A percentile compares a stretch with the other conserved stretches of the same genome.
Evolutionary conservation across 305 asterid species (phyloP).

Genomic region (Fraxinus ornus): DNA sequence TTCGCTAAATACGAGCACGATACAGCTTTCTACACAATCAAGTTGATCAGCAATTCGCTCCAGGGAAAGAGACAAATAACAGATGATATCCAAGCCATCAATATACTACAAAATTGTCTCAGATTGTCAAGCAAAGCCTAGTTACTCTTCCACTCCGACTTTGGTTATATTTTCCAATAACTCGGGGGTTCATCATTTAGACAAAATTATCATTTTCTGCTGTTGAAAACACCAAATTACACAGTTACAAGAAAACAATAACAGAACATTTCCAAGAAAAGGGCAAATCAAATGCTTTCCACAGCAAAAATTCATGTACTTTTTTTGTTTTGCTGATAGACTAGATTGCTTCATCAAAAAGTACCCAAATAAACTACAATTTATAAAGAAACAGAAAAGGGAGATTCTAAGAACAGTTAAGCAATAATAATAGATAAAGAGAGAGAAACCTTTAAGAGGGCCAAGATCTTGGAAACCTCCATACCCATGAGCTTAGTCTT

Average conservation of each 20-base stretch:
- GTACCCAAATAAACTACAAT: slow-evolving; percentile 5
- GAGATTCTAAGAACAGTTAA: background rate
- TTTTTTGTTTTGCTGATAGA: background rate
- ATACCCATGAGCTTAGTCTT: slow-evolving; percentile 54
- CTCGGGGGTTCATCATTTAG: background rate
- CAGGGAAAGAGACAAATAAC: background rate
- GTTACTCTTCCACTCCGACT: background rate
- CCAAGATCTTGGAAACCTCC: slow-evolving; percentile 68
- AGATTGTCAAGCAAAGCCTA: background rate
- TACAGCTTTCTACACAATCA: background rate
- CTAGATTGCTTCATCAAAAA: slow-evolving; percentile 13
- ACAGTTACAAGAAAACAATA: background rate
- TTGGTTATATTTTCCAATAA: background rate
- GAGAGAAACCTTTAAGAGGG: slow-evolving; percentile 64
- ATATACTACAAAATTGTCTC: background rate
- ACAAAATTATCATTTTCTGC: background rate
- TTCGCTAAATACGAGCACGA: background rate
- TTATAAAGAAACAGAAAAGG: background rate
- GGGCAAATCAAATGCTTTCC: background rate
- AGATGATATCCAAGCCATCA: background rate
- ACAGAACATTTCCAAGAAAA: background rate
- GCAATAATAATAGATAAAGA: background rate
- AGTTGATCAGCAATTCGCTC: background rate
- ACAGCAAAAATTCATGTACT: background rate
- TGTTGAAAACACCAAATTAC: background rate